These are phyloP conservation scores for Dactylellina leptospora DNA, from an alignment of 2,329 filamentous ascomycete genomes.

Conservation along the genomic window DNA sequence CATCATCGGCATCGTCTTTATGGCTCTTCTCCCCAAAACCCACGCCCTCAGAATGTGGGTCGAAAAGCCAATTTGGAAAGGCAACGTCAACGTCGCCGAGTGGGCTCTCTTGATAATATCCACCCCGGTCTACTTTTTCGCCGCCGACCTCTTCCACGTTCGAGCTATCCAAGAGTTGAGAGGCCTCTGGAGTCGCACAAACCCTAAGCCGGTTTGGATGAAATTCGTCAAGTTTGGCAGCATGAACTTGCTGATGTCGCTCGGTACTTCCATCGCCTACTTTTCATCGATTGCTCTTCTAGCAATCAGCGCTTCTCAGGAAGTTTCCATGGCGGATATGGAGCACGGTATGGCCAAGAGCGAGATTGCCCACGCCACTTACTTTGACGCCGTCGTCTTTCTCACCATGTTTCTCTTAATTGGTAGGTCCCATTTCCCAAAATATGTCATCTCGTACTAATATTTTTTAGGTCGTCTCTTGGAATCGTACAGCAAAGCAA, in stretches of 20 bases:
- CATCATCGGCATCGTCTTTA: slow-evolving; percentile 86
- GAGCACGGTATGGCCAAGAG: slow-evolving; percentile 63
- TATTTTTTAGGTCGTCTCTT: slow-evolving; percentile 70
- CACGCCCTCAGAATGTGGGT: slow-evolving; percentile 71
- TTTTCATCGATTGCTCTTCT: slow-evolving; percentile 82
- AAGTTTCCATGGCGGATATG: slow-evolving; percentile 53
- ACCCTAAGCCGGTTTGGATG: slow-evolving; percentile 74
- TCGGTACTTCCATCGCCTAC: slow-evolving; percentile 88
- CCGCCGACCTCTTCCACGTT: slow-evolving; percentile 83
- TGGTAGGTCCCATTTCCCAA: slow-evolving; percentile 60
- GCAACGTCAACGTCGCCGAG: slow-evolving; percentile 76
- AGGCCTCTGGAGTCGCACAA: slow-evolving; percentile 78
- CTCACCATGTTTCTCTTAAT: slow-evolving; percentile 85
- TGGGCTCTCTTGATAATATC: slow-evolving; percentile 82
- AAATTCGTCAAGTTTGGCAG: slow-evolving; percentile 93
- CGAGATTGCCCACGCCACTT: slow-evolving; percentile 66
- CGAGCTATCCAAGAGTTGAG: slow-evolving; percentile 80
- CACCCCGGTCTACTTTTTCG: slow-evolving; percentile 86
- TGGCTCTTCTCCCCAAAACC: slow-evolving; percentile 75
- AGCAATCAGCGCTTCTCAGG: slow-evolving; percentile 68
- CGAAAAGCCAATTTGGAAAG: slow-evolving; percentile 75
- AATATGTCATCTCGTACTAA: slow-evolving; percentile 28
- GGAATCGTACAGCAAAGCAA: slow-evolving; percentile 91
- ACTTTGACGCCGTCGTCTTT: slow-evolving; percentile 94
- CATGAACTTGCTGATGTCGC: slow-evolving; percentile 93